Evolutionary conservation across 2,329 filamentous ascomycete genomes (phyloP), one percentile per base, ranked within the genome.

Genomic region (Bipolaris victoriae): DNA sequence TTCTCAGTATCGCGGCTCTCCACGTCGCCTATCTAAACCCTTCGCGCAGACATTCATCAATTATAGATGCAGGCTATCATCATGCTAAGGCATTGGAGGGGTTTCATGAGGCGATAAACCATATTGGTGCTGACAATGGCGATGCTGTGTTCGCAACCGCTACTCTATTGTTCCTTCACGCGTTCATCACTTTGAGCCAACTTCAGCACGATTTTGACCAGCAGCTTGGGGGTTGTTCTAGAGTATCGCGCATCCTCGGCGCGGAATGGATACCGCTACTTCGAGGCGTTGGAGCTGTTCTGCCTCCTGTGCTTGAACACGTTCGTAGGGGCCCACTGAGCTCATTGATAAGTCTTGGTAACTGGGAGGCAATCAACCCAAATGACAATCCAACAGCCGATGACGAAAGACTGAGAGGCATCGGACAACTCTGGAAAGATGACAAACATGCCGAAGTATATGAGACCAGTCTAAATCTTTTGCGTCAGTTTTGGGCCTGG

Each of bases 211-310:
- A 56, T 5, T 10, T 58, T 6, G 48, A 29, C 1, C 36, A 48
- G 7, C 31, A 44, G 7, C 31, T 22, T 15, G 50, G 20, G 11
- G 7, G 24, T 26, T 26, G 24, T 26, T 31, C 46, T n/a, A 55
- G 57, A 6, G 56, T 53, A 13, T 54, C 61, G 15, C 62, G 58
- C 3, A 48, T 65, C 9, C 50, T 69, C 5, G 65, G 65, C n/a
- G 59, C 56, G 16, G 58, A 60, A 18, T 67, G 66, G 66, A 66
- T 68, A 39, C 58, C 64, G 3, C 35, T 69, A 18, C 36, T 68
- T 1, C 63, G 62, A 1, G 65, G 66, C 3, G 15, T 67, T 5
- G 26, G 36, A 2, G 31, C 53, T 7, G 55, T 69, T 2, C 24
- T 69, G 24, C 40, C 26, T 0, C 57, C 52, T 7, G 47, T 60